phyloP scores from a whole-genome alignment of 371 early-diverging fungal genomes.

The Haplosporangium sp. region DNA sequence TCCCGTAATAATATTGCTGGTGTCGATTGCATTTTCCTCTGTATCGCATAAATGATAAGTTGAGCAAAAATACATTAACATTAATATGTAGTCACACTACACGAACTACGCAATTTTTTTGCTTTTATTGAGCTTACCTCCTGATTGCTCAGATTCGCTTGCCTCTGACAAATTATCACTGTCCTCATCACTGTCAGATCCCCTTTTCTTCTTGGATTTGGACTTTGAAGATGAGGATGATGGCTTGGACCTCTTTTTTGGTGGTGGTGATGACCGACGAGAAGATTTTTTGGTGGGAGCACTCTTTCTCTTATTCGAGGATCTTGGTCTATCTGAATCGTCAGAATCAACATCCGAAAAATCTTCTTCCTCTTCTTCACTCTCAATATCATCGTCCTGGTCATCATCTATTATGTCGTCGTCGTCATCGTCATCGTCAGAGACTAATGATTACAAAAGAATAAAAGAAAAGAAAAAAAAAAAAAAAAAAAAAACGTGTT shows the following conservation, averaged over 20 bases:
- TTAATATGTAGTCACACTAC: neutral
- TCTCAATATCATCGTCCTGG: conserved; percentile 40
- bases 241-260: conserved; percentile 33
- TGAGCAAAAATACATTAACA: neutral
- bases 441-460: neutral
- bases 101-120: too few relatives aligned
- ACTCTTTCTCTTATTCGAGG: conserved; percentile 28
- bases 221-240: conserved; percentile 36
- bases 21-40: conserved; percentile 73
- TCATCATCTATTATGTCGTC: conserved; percentile 37
- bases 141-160: conserved; percentile 53
- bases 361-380: conserved; percentile 33
- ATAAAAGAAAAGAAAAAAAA: neutral
- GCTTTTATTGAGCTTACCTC: conserved; percentile 22
- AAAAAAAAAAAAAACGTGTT: neutral
- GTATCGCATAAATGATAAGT: neutral
- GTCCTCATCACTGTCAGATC: conserved; percentile 58
- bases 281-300: conserved; percentile 24
- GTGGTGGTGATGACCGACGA: conserved; percentile 45
- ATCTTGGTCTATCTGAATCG: conserved; percentile 35
- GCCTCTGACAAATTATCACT: conserved; percentile 55
- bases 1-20: conserved; percentile 69
- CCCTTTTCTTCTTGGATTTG: conserved; percentile 49
- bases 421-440: conserved; percentile 42
- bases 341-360: conserved; percentile 57